These are phyloP conservation scores for Aspergillus mulundensis DNA, from an alignment of 495 filamentous ascomycete species.

Conservation along the genomic window DNA sequence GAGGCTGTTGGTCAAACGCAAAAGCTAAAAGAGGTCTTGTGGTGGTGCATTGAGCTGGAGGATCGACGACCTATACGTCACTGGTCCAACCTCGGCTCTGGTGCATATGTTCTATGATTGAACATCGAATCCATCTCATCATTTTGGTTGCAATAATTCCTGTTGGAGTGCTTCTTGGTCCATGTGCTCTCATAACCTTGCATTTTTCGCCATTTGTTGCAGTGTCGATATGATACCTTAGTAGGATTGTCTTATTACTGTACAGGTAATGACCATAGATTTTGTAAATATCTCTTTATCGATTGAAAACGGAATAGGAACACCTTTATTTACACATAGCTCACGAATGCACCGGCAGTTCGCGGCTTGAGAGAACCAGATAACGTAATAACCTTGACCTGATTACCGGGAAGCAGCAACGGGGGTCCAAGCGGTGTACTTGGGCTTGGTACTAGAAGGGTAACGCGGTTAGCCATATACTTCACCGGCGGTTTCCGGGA, in stretches of 20 bases:
- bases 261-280: background rate
- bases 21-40: conserved; percentile 73
- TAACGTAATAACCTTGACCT: background rate
- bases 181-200: background rate
- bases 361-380: background rate
- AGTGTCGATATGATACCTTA: conserved; percentile 30
- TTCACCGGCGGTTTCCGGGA: background rate
- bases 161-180: conserved; percentile 2
- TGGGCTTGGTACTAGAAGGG: conserved; percentile 33
- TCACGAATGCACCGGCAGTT: conserved; percentile 5
- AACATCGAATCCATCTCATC: conserved; percentile 12
- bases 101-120: conserved; percentile 42
- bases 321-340: conserved; percentile 43
- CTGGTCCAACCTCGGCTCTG: conserved; percentile 48
- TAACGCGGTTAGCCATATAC: background rate
- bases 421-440: conserved; percentile 43
- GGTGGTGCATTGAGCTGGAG: conserved; percentile 65
- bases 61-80: conserved; percentile 46
- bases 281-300: conserved; percentile 18
- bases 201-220: conserved; percentile 2
- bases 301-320: conserved; percentile 28
- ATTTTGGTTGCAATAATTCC: conserved; percentile 15
- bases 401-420: conserved; percentile 44
- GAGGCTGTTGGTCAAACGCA: conserved; percentile 78
- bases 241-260: conserved; percentile 19